Base-by-base conservation (phyloP, 352 stramenopile genomes). In the Globisporangium parvum region DNA sequence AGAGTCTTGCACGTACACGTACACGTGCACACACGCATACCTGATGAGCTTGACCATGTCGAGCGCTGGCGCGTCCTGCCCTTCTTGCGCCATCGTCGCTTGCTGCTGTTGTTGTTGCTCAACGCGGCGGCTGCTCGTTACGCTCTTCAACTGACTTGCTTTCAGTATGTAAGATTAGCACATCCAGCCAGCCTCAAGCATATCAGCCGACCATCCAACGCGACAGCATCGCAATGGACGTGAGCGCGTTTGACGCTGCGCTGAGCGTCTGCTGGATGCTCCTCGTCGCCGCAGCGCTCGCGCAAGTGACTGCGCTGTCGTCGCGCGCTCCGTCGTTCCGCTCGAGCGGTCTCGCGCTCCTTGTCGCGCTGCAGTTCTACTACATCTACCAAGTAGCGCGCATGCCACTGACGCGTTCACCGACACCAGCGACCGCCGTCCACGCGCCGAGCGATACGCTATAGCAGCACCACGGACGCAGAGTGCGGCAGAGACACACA, bases 1-100 rank as follows among this genome's bases (percentile, higher is more conserved):
- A 44, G 39, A 42, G 41, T 37, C 18, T 20, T 35, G 44, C 56
- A 56, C 11, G 24, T 17, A 46, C 14, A 44, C 17, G 3, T 21
- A 31, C 26, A 17, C 62, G n/a, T n/a, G n/a, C n/a, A n/a, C n/a
- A n/a, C n/a, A n/a, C n/a, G n/a, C n/a, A n/a, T n/a, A 91, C 81
- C 81, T 91, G 63, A 91, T 76, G 50, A 91, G 75, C 66, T 91
- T 91, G 47, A 91, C 67, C 81, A 91, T 91, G 51, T 91, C 81
- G 33, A 75, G 63, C 47, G 64, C 53, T 12, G 67, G 50, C 24
- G 47, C 51, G 41, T 84, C 76, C 23, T 54, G 65, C 42, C 49
- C 67, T 65, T 87, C 73, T 28, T 88, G 64, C 18, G 74, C 70
- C 80, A 88, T 88, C 8, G 23, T 72, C 42, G 21, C 39, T 52